phyloP scores from a whole-genome alignment of 2,329 filamentous ascomycete species.

The Fusarium oligoseptatum region DNA sequence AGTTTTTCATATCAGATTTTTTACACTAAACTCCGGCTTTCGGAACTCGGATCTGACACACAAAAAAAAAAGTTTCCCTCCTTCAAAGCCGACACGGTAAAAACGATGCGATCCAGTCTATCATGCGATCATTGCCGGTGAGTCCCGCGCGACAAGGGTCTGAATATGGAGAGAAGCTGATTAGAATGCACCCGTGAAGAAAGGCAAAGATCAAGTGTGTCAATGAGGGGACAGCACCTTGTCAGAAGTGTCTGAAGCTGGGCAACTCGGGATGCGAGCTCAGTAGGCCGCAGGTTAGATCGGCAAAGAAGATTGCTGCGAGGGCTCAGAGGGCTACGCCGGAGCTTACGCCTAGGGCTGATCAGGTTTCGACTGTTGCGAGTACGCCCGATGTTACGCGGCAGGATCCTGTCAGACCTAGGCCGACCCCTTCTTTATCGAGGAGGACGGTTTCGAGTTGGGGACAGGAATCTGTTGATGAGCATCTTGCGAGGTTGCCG shows the following conservation, averaged over 20 bases:
- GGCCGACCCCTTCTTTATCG: slow-evolving; percentile 1
- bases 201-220: slow-evolving; percentile 54
- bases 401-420: background rate
- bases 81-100: slow-evolving; percentile 23
- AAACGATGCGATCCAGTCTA: slow-evolving; percentile 51
- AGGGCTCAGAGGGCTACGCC: background rate
- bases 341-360: background rate
- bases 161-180: too few species aligned
- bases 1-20: background rate
- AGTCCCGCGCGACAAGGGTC: slow-evolving; percentile 12
- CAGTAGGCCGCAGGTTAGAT: slow-evolving; percentile 18
- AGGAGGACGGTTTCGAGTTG: background rate
- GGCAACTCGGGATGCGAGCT: slow-evolving; percentile 46
- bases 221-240: slow-evolving; percentile 49
- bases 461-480: slow-evolving; percentile 23
- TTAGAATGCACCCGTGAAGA: background rate
- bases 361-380: background rate
- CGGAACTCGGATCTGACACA: slow-evolving; percentile 12
- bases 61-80: background rate
- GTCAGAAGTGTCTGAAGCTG: slow-evolving; percentile 48
- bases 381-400: background rate
- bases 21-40: slow-evolving; percentile 2
- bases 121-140: slow-evolving; percentile 53
- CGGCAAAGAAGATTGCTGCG: slow-evolving; percentile 16
- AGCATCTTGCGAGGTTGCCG: slow-evolving; percentile 45